These are phyloP conservation scores for Diddensiella santjacobensis DNA, from an alignment of 805 yeast genomes.

Conservation along the genomic window DNA sequence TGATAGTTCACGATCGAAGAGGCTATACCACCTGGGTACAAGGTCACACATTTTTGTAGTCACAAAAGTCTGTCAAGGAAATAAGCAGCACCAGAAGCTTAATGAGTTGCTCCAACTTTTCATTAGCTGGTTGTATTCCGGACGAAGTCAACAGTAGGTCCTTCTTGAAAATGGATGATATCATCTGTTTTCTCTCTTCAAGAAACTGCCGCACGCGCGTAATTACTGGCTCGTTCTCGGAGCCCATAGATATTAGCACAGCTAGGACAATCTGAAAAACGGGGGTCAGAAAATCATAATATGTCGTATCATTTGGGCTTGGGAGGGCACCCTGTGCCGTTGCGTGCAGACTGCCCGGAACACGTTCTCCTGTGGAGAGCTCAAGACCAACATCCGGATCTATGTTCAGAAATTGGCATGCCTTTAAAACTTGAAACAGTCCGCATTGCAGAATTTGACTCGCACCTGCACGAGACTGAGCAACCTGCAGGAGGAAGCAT, in stretches of 20 bases:
- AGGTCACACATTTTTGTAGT: too few relatives aligned
- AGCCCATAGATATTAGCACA: slow-evolving; percentile 69
- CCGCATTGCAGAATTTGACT: slow-evolving; percentile 70
- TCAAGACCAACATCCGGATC: slow-evolving; percentile 81
- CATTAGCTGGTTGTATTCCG: slow-evolving; percentile 22
- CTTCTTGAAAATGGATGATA: slow-evolving; percentile 60
- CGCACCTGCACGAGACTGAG: slow-evolving; percentile 76
- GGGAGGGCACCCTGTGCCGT: slow-evolving; percentile 23
- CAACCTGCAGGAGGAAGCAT: slow-evolving; percentile 66
- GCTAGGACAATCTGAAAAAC: slow-evolving; percentile 69
- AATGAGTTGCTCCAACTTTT: slow-evolving; percentile 47
- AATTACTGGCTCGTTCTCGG: slow-evolving; percentile 60
- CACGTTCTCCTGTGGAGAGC: slow-evolving; percentile 41
- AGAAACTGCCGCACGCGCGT: slow-evolving; percentile 50
- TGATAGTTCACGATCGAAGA: too few relatives aligned
- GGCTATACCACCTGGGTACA: too few relatives aligned
- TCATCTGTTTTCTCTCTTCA: slow-evolving; percentile 48
- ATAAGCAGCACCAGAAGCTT: slow-evolving; percentile 52
- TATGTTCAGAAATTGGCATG: slow-evolving; percentile 52
- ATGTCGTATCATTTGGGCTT: slow-evolving; percentile 41
- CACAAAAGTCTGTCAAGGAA: slow-evolving; percentile 48
- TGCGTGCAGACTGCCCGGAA: slow-evolving; percentile 7
- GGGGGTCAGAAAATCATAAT: slow-evolving; percentile 65
- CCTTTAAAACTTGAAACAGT: slow-evolving; percentile 57
- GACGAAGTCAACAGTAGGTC: slow-evolving; percentile 36